Base-by-base conservation (phyloP, 352 stramenopile species). In the Thalassiosira tumida region DNA sequence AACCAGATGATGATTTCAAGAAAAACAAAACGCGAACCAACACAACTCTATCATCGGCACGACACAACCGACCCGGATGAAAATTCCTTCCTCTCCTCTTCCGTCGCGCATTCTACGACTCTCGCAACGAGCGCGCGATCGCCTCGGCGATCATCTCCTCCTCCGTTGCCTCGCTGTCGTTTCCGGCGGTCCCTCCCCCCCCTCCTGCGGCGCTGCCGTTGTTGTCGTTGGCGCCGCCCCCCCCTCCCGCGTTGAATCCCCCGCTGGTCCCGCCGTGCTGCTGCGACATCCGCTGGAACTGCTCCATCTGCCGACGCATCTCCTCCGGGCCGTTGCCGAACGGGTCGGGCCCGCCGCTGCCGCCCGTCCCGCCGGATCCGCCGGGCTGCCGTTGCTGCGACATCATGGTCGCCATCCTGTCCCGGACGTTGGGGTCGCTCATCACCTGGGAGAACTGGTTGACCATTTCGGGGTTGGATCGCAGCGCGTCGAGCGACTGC, bases 111-210 rank as follows among this genome's bases (percentile, higher is more conserved):
- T 51, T 50, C 40, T 65, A 96, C n/a, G 82, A 83, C 78, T 97
- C 95, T 80, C 95, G 70, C 40, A 97, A 87, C 35, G 96, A 97
- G 64, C 96, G 91, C 47, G 93, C 90, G 89, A 97, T 97, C 1
- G 96, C 96, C 89, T 97, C 95, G 35, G 95, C 95, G 89, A 97
- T 96, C 96, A 97, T 97, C 92, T 97, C 96, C 70, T 97, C 96
- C 83, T 97, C 96, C 6, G 95, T 97, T 92, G 96, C 94, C 67
- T 96, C 73, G 73, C 91, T 65, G 85, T 97, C 95, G 73, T 92
- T 94, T 15, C 26, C 10, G 31, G 64, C 43, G 59, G 41, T 35
- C n/a, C 17, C 83, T 24, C n/a, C 13, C 31, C 76, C 76, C 33
- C 29, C 40, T 79, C 2, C 78, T n/a, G 41, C 67, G 47, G 47